These are phyloP conservation scores for Kwoniella heveanensis DNA, from an alignment of 768 basidiomycete genomes.

Conservation along the genomic window DNA sequence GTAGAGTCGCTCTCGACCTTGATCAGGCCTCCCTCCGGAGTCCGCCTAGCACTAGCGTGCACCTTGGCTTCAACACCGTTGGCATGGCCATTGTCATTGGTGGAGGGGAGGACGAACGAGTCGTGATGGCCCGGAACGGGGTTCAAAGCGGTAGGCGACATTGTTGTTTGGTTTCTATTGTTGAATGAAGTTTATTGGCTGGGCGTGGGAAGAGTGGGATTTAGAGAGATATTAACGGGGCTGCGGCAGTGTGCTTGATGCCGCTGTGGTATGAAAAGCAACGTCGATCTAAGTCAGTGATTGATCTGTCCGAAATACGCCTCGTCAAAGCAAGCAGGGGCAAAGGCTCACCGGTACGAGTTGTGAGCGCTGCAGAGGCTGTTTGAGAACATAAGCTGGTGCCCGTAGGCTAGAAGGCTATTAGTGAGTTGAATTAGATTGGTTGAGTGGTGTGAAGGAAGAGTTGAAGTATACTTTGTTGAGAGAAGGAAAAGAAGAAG, in stretches of 20 bases:
- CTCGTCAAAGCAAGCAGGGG: not conserved
- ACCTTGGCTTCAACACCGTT: slow-evolving; percentile 26
- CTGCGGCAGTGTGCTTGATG: slow-evolving; percentile 71
- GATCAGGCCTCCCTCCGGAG: slow-evolving; percentile 52
- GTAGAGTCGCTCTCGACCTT: slow-evolving; percentile 50
- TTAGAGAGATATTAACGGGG: slow-evolving; percentile 63
- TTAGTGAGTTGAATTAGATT: not conserved
- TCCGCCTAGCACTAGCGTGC: slow-evolving; percentile 49
- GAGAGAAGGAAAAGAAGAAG: slow-evolving; percentile 14
- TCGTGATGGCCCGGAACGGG: slow-evolving; percentile 38
- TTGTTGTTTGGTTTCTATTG: slow-evolving; percentile 42
- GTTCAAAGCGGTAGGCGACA: slow-evolving; percentile 53
- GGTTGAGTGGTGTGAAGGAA: not conserved
- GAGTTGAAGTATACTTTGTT: not conserved
- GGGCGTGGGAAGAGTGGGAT: slow-evolving; percentile 30
- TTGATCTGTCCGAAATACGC: too few relatives aligned
- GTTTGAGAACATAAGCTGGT: slow-evolving; percentile 88
- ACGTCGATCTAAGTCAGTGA: not conserved
- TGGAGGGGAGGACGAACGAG: slow-evolving; percentile 37
- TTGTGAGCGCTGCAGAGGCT: slow-evolving; percentile 87
- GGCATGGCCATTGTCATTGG: slow-evolving; percentile 5
- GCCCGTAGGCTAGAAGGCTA: slow-evolving; percentile 18
- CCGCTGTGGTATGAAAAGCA: slow-evolving; percentile 62
- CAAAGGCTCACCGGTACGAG: slow-evolving; percentile 57
- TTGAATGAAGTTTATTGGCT: slow-evolving; percentile 19